Evolutionary conservation across 768 basidiomycete species (phyloP).

Genomic region (Leccinum sublutescens): DNA sequence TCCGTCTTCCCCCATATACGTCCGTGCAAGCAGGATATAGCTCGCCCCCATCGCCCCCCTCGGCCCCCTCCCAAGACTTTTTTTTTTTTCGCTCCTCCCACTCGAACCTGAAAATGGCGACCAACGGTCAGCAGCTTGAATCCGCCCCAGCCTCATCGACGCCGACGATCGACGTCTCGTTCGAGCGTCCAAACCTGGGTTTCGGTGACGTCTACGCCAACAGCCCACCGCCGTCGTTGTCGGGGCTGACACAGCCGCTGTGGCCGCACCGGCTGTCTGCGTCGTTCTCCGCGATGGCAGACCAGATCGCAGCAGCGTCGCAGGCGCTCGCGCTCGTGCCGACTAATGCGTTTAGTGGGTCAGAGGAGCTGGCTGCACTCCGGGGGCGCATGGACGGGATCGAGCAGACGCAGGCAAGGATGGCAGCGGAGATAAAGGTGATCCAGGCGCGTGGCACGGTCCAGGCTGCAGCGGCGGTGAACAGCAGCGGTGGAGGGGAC

Average conservation of each 20-base stretch:
- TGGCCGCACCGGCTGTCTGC: conserved; percentile 37
- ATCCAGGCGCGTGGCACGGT: conserved; percentile 15
- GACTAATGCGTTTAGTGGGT: conserved; percentile 19
- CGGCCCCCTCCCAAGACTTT: background rate
- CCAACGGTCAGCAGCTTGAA: background rate
- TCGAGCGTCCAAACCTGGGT: conserved; percentile 1
- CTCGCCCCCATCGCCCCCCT: background rate
- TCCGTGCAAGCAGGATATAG: background rate
- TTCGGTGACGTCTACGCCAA: conserved; percentile 1
- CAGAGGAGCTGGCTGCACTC: conserved; percentile 22
- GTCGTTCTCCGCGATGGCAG: conserved; percentile 40
- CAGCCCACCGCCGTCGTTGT: background rate
- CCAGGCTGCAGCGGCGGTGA: no score
- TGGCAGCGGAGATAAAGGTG: conserved; percentile 24
- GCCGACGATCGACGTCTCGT: conserved; percentile 19
- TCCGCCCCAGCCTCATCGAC: conserved; percentile 13
- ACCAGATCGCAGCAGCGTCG: conserved; percentile 41
- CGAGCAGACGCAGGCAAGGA: conserved; percentile 33
- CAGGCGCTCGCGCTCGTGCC: conserved; percentile 35
- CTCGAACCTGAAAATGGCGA: background rate
- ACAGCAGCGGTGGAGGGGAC: no score
- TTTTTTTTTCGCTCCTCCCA: background rate
- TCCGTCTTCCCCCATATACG: background rate
- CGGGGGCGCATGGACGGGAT: conserved; percentile 30
- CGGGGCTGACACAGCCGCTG: conserved; percentile 4